Evolutionary conservation across 257 asterid species (phyloP).

Genomic region (Parsonsia alboflavescens): DNA sequence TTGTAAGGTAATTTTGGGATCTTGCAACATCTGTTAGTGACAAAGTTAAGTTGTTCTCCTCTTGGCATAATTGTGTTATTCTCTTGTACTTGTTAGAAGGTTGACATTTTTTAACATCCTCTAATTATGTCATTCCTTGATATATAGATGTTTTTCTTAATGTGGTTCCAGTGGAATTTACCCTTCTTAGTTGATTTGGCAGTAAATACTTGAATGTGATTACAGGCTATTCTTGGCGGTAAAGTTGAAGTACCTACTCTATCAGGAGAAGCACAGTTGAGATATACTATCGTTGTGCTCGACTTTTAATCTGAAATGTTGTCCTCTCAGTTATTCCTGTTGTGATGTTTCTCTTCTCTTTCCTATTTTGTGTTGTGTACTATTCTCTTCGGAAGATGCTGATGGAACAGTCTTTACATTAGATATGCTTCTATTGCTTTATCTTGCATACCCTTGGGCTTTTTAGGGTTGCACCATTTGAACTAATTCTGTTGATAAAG

Average conservation of each 20-base stretch:
- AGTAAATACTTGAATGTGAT: slow-evolving; percentile 13
- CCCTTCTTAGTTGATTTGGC: slow-evolving; percentile 12
- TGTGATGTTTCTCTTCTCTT: neutral
- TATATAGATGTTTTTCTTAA: neutral
- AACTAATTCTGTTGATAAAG: neutral
- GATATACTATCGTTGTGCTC: slow-evolving; percentile 27
- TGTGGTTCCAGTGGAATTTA: neutral
- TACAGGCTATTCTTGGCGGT: slow-evolving; percentile 96
- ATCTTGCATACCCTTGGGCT: slow-evolving; percentile 6
- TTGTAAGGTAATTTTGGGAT: neutral
- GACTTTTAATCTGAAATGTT: slow-evolving; percentile 7
- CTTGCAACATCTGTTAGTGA: neutral
- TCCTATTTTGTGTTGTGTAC: neutral
- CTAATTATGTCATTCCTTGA: neutral
- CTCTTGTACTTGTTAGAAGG: neutral
- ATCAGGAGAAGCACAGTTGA: slow-evolving; percentile 54
- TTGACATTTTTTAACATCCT: neutral
- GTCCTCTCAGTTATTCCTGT: neutral
- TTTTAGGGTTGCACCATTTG: neutral
- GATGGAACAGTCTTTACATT: neutral
- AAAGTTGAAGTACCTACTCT: slow-evolving; percentile 75
- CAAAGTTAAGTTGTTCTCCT: neutral
- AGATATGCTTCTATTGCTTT: neutral
- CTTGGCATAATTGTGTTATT: neutral
- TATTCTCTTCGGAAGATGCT: neutral